These are phyloP conservation scores for Phlebiopsis gigantea DNA, from an alignment of 768 basidiomycete genomes.

Conservation along the genomic window DNA sequence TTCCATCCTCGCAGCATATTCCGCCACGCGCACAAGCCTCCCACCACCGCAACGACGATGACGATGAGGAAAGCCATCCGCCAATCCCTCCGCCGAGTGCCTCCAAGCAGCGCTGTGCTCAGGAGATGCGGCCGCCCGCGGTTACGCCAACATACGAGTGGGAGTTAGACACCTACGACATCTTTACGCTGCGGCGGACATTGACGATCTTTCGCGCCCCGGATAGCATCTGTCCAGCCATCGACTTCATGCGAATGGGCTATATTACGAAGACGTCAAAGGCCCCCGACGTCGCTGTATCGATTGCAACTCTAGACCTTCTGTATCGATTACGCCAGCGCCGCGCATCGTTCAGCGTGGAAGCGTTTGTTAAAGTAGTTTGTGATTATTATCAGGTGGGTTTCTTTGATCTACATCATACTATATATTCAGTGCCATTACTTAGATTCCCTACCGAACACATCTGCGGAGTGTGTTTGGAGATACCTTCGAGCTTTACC, in stretches of 20 bases:
- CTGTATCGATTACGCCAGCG: conserved; percentile 4
- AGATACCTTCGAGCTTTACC: conserved; percentile 32
- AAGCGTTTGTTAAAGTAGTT: conserved; percentile 11
- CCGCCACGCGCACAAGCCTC: too few species aligned
- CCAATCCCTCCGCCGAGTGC: too few species aligned
- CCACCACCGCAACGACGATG: too few species aligned
- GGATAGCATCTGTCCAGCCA: conserved; percentile 7
- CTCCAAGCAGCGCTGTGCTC: too few species aligned
- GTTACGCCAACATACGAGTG: too few species aligned
- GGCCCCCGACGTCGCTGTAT: conserved; percentile 1
- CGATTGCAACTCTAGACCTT: conserved; percentile 9
- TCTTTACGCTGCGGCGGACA: too few species aligned
- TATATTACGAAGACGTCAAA: conserved; percentile 7
- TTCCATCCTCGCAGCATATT: too few species aligned
- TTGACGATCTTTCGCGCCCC: background rate
- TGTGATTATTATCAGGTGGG: conserved; percentile 14
- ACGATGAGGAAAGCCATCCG: too few species aligned
- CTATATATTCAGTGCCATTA: background rate
- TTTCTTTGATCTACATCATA: background rate
- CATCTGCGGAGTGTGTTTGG: conserved; percentile 23
- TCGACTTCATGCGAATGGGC: conserved; percentile 8
- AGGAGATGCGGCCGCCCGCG: too few species aligned
- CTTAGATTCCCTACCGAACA: conserved; percentile 24
- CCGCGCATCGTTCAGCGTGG: conserved; percentile 12
- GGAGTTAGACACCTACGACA: too few species aligned